Percentiles rank a stretch among this genome's conserved stretches.
Conservation (phyloP, 1,139 yeast genomes). For the Diutina pseudorugosa region DNA sequence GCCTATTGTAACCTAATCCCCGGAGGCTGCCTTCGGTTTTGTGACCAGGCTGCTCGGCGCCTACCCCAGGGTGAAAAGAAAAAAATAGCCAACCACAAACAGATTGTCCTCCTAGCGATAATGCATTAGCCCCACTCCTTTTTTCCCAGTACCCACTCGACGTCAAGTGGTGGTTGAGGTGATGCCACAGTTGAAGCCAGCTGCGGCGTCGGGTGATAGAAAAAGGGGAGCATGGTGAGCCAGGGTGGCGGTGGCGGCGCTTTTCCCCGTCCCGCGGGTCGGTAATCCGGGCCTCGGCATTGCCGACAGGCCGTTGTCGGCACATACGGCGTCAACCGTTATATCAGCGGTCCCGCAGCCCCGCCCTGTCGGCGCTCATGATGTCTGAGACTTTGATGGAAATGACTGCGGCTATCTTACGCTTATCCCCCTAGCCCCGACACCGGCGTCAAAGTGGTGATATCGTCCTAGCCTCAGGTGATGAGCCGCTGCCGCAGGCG, state of each 20-base stretch:
- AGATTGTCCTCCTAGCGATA: background rate
- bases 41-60: background rate
- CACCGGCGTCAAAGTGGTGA: too few species aligned
- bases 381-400: background rate
- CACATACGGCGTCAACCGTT: background rate
- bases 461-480: too few species aligned
- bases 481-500: too few species aligned
- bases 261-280: background rate
- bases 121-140: background rate
- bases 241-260: background rate
- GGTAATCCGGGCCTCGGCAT: background rate
- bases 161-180: too few species aligned
- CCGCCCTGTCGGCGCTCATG: background rate
- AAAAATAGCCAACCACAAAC: background rate
- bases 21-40: background rate
- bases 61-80: background rate
- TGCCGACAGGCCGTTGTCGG: background rate
- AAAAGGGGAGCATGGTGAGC: background rate
- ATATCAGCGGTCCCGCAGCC: background rate
- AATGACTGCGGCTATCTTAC: background rate
- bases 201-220: background rate
- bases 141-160: too few species aligned
- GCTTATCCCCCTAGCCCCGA: too few species aligned
- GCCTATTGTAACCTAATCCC: background rate
- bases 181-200: too few species aligned